phyloP scores from a whole-genome alignment of 2,329 filamentous ascomycete species.

The Pseudopyrenochaeta lycopersici region DNA sequence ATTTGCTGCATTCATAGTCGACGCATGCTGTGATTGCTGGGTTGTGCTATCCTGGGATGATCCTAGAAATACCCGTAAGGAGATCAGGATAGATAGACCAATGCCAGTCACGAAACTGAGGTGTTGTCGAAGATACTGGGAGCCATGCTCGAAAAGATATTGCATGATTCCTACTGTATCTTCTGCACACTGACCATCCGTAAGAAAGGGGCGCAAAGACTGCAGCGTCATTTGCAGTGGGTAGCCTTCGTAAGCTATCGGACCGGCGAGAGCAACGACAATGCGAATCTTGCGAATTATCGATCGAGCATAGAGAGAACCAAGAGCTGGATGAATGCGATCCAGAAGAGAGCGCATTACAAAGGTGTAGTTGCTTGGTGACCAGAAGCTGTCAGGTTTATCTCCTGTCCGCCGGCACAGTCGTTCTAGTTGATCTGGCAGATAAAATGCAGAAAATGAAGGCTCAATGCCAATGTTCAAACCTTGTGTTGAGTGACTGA shows the following conservation, averaged over 20 bases:
- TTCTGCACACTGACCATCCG: conserved; percentile 86
- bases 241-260: conserved; percentile 78
- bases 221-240: conserved; percentile 90
- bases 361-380: conserved; percentile 75
- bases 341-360: conserved; percentile 81
- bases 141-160: conserved; percentile 79
- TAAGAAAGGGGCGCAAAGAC: conserved; percentile 78
- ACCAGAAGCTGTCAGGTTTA: conserved; percentile 75
- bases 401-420: conserved; percentile 75
- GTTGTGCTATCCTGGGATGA: conserved; percentile 81
- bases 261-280: conserved; percentile 79
- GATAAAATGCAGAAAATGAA: conserved; percentile 79
- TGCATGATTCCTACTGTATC: conserved; percentile 87
- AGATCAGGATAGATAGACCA: conserved; percentile 79
- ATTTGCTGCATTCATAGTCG: conserved; percentile 78
- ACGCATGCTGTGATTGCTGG: conserved; percentile 82
- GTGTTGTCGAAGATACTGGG: conserved; percentile 67
- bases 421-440: conserved; percentile 78
- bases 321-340: conserved; percentile 82
- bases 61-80: conserved; percentile 77
- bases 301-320: conserved; percentile 85
- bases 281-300: conserved; percentile 87
- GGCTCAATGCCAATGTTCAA: conserved; percentile 87
- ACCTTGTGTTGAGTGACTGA: conserved; percentile 70
- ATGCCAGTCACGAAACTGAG: conserved; percentile 85